Evolutionary conservation across 2,329 filamentous ascomycete species (phyloP).

Genomic region (Fusarium setosum): DNA sequence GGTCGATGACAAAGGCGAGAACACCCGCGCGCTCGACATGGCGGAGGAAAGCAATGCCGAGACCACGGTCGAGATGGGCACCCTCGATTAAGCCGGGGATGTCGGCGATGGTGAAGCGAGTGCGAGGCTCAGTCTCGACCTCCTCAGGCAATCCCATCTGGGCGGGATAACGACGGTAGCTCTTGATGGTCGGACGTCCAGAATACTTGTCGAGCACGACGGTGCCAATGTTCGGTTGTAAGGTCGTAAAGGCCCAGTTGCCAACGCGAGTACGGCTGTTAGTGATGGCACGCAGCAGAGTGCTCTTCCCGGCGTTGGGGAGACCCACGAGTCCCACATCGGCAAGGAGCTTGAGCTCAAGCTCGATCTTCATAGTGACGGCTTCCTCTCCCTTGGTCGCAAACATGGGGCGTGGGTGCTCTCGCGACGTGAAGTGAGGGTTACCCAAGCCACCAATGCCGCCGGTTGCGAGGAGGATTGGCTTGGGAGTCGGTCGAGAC

Average conservation of each 20-base stretch:
- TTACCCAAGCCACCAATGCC: conserved; percentile 93
- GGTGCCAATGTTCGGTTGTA: conserved; percentile 95
- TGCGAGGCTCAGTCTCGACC: conserved; percentile 68
- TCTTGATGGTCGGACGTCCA: conserved; percentile 71
- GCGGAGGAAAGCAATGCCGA: conserved; percentile 91
- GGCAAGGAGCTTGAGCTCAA: conserved; percentile 94
- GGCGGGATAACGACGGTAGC: conserved; percentile 47
- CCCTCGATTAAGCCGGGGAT: conserved; percentile 94
- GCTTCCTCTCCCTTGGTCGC: conserved; percentile 88
- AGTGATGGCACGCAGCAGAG: conserved; percentile 85
- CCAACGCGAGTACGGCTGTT: conserved; percentile 91
- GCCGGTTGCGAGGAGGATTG: conserved; percentile 87
- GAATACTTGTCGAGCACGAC: conserved; percentile 91
- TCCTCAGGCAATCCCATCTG: conserved; percentile 54
- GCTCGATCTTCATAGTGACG: conserved; percentile 81
- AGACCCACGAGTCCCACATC: conserved; percentile 95
- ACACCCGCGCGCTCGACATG: conserved; percentile 95
- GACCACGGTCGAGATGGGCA: conserved; percentile 89
- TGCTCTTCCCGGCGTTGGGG: conserved; percentile 96
- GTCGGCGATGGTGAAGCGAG: conserved; percentile 92
- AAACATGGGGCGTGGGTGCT: conserved; percentile 82
- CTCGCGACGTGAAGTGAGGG: conserved; percentile 86
- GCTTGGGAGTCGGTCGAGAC: conserved; percentile 80
- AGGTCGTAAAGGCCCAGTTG: conserved; percentile 95
- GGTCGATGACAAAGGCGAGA: conserved; percentile 92